These are phyloP conservation scores for Xerocomus amazonicus DNA, from an alignment of 1,284 basidiomycete species.

Conservation along the genomic window DNA sequence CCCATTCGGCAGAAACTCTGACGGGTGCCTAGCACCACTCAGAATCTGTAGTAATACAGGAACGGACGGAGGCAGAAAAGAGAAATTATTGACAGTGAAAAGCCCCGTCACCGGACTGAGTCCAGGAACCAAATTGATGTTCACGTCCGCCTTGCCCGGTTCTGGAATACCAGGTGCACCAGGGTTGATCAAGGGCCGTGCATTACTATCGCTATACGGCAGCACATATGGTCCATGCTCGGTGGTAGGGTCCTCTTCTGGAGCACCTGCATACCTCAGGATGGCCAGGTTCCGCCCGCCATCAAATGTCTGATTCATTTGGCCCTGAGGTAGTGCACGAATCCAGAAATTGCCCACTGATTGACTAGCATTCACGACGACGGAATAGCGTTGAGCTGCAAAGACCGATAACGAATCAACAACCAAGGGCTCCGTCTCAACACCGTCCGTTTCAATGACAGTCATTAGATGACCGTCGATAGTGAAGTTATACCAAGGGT, in stretches of 20 bases:
- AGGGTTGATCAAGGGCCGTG: constrained; percentile 33
- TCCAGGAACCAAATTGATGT: constrained; percentile 35
- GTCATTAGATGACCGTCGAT: constrained; percentile 40
- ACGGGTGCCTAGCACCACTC: constrained; percentile 36
- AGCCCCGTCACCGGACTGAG: constrained; percentile 1
- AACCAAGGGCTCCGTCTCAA: constrained; percentile 36
- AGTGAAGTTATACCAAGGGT: constrained; percentile 35
- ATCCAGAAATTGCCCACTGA: constrained; percentile 42
- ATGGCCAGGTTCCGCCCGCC: constrained; percentile 48
- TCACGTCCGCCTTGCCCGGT: constrained; percentile 39
- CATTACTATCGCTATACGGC: constrained; percentile 37
- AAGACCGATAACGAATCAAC: constrained; percentile 40
- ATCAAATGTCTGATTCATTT: constrained; percentile 28
- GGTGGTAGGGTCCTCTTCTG: constrained; percentile 38
- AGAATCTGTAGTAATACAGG: constrained; percentile 44
- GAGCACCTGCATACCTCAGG: constrained; percentile 48
- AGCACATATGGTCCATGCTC: constrained; percentile 25
- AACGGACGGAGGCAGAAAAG: constrained; percentile 26
- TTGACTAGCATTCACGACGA: constrained; percentile 32
- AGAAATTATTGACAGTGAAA: constrained; percentile 27
- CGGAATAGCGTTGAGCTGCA: constrained; percentile 37
- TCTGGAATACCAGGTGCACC: constrained; percentile 38
- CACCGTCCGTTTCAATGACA: constrained; percentile 47
- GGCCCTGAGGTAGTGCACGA: constrained; percentile 25
- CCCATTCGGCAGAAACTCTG: constrained; percentile 39